A percentile compares a stretch with the other conserved stretches of the same genome.
phyloP scores from a whole-genome alignment of 257 asterid species.

The Gentiana macrophylla region DNA sequence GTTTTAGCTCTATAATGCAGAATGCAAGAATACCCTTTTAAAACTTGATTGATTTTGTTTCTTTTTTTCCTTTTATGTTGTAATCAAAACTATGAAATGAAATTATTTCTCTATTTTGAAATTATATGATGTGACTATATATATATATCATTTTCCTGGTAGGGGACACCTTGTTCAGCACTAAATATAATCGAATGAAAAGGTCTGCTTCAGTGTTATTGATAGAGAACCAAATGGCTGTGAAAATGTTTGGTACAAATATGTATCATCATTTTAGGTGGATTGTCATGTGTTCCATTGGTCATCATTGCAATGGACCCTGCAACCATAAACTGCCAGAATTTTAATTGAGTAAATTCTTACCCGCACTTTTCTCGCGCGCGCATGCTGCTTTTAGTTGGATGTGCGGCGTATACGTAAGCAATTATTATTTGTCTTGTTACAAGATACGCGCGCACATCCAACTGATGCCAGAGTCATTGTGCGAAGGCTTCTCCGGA shows the following conservation, averaged over 20 bases:
- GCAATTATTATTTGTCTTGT: neutral
- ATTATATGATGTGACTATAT: neutral
- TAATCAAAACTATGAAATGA: slow-evolving; percentile 1
- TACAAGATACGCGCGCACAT: no score
- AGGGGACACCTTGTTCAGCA: slow-evolving; percentile 25
- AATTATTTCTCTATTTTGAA: neutral
- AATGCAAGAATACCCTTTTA: no score
- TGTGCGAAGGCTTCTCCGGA: neutral
- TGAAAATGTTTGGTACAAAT: no score
- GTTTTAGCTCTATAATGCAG: slow-evolving; percentile 23
- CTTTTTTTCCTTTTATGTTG: neutral
- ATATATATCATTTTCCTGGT: no score
- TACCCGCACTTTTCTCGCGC: no score
- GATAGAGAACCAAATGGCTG: slow-evolving; percentile 18
- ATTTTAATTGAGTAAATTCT: slow-evolving; percentile 2
- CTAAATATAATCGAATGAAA: slow-evolving; percentile 35
- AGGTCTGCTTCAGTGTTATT: slow-evolving; percentile 29
- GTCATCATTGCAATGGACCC: slow-evolving; percentile 51
- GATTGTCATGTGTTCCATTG: slow-evolving; percentile 60
- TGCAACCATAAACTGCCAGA: slow-evolving; percentile 59
- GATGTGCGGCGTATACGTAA: neutral
- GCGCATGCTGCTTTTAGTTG: no score
- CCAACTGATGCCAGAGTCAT: no score
- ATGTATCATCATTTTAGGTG: slow-evolving; percentile 20
- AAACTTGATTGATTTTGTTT: neutral